A percentile compares a stretch with the other conserved stretches of the same genome.
phyloP scores from a whole-genome alignment of 23 red algal species.

The Gracilaria vermiculophylla region DNA sequence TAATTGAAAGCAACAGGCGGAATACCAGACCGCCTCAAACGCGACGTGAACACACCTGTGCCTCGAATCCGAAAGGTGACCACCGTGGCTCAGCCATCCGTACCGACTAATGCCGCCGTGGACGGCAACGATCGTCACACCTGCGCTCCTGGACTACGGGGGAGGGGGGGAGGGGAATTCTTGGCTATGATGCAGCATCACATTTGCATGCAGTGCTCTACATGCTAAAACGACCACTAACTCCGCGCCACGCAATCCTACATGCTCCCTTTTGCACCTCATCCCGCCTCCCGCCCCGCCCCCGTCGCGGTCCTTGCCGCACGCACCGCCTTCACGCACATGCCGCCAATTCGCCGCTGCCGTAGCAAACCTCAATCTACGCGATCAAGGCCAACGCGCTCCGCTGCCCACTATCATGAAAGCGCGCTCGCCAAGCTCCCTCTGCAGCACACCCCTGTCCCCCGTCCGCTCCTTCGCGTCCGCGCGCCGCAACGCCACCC shows the following conservation, averaged over 20 bases:
- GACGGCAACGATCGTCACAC: too few species aligned
- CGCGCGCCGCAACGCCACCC: conserved; percentile 20
- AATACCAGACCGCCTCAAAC: not conserved
- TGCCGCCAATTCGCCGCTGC: not conserved
- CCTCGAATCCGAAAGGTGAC: not conserved
- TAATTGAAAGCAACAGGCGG: not conserved
- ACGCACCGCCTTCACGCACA: not conserved
- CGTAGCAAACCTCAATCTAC: not conserved
- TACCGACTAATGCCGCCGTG: too few species aligned
- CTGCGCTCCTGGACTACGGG: too few species aligned
- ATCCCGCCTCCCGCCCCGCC: not conserved
- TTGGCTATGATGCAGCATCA: not conserved
- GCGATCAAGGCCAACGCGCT: not conserved
- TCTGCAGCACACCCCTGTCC: not conserved
- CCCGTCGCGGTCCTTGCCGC: too few species aligned
- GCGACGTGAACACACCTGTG: not conserved
- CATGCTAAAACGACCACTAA: not conserved
- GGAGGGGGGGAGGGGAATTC: too few species aligned
- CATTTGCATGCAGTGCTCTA: conserved; percentile 12
- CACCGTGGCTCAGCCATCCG: too few species aligned
- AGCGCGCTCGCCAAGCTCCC: not conserved
- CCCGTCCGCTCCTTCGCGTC: conserved; percentile 1
- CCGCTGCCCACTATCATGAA: not conserved
- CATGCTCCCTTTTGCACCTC: not conserved
- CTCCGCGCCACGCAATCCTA: not conserved